Conservation (phyloP, 192 early-diverging fungal species). For the Gigaspora rosea region DNA sequence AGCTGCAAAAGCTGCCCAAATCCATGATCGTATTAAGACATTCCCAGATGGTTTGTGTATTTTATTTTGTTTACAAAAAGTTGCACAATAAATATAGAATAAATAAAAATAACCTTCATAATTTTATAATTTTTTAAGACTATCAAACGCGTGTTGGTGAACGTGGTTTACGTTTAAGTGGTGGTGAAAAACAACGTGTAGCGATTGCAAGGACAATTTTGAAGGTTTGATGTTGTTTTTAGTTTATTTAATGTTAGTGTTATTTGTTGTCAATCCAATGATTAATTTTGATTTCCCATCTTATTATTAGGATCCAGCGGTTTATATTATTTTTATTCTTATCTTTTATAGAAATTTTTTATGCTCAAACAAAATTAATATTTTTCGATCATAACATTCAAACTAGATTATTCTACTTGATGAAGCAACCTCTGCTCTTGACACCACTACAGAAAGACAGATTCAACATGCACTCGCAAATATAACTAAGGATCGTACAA, state of each 20-base stretch:
- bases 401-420: conserved; percentile 73
- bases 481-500: conserved; percentile 82
- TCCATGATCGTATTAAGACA: conserved; percentile 74
- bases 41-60: conserved; percentile 70
- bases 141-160: conserved; percentile 71
- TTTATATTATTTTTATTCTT: neutral
- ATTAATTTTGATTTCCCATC: neutral
- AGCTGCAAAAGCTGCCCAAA: conserved; percentile 77
- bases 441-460: conserved; percentile 64
- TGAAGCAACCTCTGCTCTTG: conserved; percentile 84
- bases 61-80: neutral
- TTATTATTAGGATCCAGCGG: conserved; percentile 12
- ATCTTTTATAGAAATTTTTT: neutral
- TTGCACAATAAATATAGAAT: neutral
- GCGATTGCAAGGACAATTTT: conserved; percentile 84
- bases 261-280: neutral
- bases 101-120: neutral
- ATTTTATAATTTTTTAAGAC: conserved; percentile 1
- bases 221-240: conserved; percentile 45
- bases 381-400: neutral
- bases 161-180: conserved; percentile 76
- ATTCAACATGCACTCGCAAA: conserved; percentile 81
- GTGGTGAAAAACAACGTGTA: conserved; percentile 91
- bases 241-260: neutral
- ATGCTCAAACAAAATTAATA: neutral